These are phyloP conservation scores for Phytophthora cactorum DNA, from an alignment of 352 stramenopile genomes.

Conservation along the genomic window DNA sequence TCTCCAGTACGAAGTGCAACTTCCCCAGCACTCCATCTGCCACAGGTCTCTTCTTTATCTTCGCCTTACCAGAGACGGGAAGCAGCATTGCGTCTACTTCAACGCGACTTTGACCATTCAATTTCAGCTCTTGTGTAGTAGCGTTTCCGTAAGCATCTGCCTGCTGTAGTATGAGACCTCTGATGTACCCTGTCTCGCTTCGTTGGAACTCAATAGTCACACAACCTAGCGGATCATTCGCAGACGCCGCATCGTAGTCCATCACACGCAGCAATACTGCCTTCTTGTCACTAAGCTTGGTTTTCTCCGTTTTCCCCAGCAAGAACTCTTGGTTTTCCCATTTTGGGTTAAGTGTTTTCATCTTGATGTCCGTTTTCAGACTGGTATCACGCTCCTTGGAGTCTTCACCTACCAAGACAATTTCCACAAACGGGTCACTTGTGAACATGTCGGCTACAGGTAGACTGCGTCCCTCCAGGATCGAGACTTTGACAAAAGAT, in stretches of 20 bases:
- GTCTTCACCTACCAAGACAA: conserved; percentile 54
- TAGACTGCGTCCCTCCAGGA: conserved; percentile 65
- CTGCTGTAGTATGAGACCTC: conserved; percentile 52
- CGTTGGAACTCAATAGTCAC: conserved; percentile 64
- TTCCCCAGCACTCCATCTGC: conserved; percentile 59
- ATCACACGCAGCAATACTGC: conserved; percentile 63
- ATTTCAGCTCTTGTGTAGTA: conserved; percentile 36
- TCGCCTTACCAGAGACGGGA: conserved; percentile 43
- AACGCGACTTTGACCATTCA: conserved; percentile 46
- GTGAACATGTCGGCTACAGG: conserved; percentile 51
- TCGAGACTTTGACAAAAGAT: conserved; percentile 66
- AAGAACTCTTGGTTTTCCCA: conserved; percentile 79
- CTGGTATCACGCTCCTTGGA: conserved; percentile 60
- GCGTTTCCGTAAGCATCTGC: conserved; percentile 44
- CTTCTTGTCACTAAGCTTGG: conserved; percentile 64
- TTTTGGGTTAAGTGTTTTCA: conserved; percentile 69
- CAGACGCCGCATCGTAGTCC: conserved; percentile 57
- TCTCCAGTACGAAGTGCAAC: conserved; percentile 57
- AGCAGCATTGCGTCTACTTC: conserved; percentile 64
- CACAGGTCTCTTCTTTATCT: conserved; percentile 45
- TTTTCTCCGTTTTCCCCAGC: conserved; percentile 58
- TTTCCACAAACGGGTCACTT: conserved; percentile 69
- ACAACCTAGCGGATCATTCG: conserved; percentile 64
- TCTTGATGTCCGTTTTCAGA: conserved; percentile 72
- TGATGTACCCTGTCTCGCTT: conserved; percentile 53